Conservation (phyloP, 2,329 filamentous ascomycete genomes). For the Eutypella sp. region DNA sequence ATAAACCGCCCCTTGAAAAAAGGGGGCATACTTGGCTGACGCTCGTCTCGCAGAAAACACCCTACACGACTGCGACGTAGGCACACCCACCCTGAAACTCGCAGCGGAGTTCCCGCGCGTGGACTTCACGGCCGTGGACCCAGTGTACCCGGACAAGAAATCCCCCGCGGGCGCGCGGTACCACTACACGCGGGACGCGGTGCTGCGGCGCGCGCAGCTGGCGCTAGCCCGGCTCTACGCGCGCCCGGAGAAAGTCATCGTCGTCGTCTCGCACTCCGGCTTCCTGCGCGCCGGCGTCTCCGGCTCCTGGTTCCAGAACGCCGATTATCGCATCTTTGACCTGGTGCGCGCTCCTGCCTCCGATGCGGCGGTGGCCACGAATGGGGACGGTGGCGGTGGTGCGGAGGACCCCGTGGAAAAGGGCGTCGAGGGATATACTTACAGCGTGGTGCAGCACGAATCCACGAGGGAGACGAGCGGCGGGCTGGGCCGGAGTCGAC, state of each 20-base stretch:
- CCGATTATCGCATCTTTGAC: slow-evolving; percentile 60
- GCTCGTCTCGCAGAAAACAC: slow-evolving; percentile 54
- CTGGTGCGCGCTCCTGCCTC: slow-evolving; percentile 29
- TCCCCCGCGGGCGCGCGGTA: slow-evolving; percentile 41
- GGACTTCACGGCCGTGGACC: slow-evolving; percentile 53
- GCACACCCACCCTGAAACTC: slow-evolving; percentile 42
- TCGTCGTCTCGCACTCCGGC: slow-evolving; percentile 61
- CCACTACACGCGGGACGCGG: slow-evolving; percentile 45
- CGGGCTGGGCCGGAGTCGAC: slow-evolving; percentile 45
- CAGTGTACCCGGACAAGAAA: slow-evolving; percentile 59
- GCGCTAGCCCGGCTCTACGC: slow-evolving; percentile 45
- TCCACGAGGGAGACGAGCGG: slow-evolving; percentile 42
- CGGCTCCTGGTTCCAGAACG: slow-evolving; percentile 54
- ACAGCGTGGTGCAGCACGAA: slow-evolving; percentile 42
- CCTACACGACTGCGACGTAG: slow-evolving; percentile 56
- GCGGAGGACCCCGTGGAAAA: slow-evolving; percentile 5
- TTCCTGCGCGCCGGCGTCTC: slow-evolving; percentile 56
- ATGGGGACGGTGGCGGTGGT: slow-evolving; percentile 1
- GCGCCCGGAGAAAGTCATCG: slow-evolving; percentile 55
- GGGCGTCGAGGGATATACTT: slow-evolving; percentile 21
- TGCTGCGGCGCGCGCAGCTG: slow-evolving; percentile 50
- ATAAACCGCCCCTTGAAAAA: too few relatives aligned
- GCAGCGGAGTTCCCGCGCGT: slow-evolving; percentile 47
- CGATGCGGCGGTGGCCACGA: background rate
- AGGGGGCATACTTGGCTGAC: too few relatives aligned